A percentile compares a stretch with the other conserved stretches of the same genome.
These are phyloP conservation scores for Parsonsia alboflavescens DNA, from an alignment of 257 asterid species.

Conservation along the genomic window DNA sequence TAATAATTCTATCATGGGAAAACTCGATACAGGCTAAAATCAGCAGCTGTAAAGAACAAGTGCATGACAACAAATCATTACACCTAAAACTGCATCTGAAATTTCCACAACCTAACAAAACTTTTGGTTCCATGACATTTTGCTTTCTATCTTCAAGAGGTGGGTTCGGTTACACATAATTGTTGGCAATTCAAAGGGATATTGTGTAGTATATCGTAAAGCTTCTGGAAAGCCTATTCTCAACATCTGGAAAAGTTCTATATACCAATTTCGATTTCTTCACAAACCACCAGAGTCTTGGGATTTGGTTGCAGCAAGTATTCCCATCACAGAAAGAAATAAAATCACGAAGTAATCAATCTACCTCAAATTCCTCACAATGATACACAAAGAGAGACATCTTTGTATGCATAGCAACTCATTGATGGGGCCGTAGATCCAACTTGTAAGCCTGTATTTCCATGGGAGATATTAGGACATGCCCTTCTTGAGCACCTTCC, in stretches of 20 bases:
- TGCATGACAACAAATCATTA: not conserved
- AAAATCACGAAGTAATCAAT: not conserved
- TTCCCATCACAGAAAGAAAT: not conserved
- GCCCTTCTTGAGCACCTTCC: conserved; percentile 80
- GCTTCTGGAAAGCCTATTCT: not conserved
- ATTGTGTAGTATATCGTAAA: not conserved
- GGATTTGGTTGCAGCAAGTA: not conserved
- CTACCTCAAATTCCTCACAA: not conserved
- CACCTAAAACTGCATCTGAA: not conserved
- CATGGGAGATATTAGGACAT: conserved; percentile 80
- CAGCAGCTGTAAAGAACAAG: too few relatives aligned
- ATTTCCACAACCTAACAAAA: conserved; percentile 3
- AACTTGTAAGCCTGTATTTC: conserved; percentile 93
- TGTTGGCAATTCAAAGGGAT: not conserved
- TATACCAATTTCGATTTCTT: not conserved
- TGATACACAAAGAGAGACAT: not conserved
- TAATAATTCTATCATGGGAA: not conserved
- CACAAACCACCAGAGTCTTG: not conserved
- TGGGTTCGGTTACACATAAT: not conserved
- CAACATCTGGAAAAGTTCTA: not conserved
- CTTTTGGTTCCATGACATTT: not conserved
- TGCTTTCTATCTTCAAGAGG: not conserved
- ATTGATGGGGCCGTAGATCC: conserved; percentile 49
- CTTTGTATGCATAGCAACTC: not conserved
- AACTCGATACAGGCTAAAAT: not conserved